Base-by-base conservation (phyloP, 495 filamentous ascomycete genomes). In the Schizothecium vesticola region DNA sequence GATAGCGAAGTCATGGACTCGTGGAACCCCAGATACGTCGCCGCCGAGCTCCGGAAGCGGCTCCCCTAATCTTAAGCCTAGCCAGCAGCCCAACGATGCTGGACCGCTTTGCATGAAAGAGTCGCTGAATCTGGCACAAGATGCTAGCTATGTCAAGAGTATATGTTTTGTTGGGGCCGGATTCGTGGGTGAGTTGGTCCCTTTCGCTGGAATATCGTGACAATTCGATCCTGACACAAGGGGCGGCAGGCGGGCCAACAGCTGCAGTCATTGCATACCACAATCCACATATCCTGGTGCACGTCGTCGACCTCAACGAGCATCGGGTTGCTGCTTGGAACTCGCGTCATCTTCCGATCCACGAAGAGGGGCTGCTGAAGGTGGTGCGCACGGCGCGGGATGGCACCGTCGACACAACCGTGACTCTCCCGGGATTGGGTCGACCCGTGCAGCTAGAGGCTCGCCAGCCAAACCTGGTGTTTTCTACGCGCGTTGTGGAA, bases 261-360 rank as follows among this genome's bases (percentile, higher is more conserved):
- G 88, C 89, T 43, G 89, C 91, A 24, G 83, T 94, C 33, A 88
- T 92, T 55, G 91, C 91, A 19, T 84, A 85, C 69, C 85, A 91
- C 61, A 91, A 91, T 70, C 89, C 89, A 0, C 77, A 87, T 29
- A 80, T 93, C 58, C 75, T 76, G 12, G 88, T 94, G 22, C 90
- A 87, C 11, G 90, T 94, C 13, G 87, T 93, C 22, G 91, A 94
- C 73, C 78, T 87, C 61, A 88, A 91, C 74, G 81, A 81, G 22
- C 68, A 72, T 9, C 84, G 91, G n/a, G 89, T 94, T 69, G 80
- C 79, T 33, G 82, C 84, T 28, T 94, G 91, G 92, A 90, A 92
- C 66, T 90, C 90, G 1, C 76, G 82, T 43, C 86, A 89, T 67
- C 83, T 93, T 29, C 92, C 92, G 13, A 92, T 95, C 63, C 89